Base-by-base conservation (phyloP, 805 yeast species). In the Wilhelminamyces savonicus region DNA sequence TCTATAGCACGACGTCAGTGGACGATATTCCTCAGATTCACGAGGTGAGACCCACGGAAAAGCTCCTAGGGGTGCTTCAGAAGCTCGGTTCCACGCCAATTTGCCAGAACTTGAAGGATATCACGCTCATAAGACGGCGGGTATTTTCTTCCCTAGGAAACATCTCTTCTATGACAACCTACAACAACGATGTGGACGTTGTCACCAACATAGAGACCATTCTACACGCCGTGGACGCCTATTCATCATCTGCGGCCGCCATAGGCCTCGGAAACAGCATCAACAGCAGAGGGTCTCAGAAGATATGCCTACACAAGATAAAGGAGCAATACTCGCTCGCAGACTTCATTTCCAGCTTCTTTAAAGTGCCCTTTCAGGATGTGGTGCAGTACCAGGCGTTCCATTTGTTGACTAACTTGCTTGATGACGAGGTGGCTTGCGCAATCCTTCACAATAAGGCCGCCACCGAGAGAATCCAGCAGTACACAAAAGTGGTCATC, bases 181-280 rank as follows among this genome's bases (percentile, higher is more conserved):
- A 46, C 35, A 46, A 46, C 27, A 49, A 44, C 32, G 23, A 25
- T 23, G 44, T 38, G 3, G 51, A 48, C 23, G 37, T 56, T 11
- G 26, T 31, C 7, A 20, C 22, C 26, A 49, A 53, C 13, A 29
- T 57, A 4, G 27, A 28, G 17, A 11, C 24, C 27, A n/a, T 34
- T 13, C 20, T 38, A 1, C 20, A 26, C 7, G 13, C 35, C 2
- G n/a, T n/a, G n/a, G 46, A 43, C 21, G 37, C 52, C 2, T 62
- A 62, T 37, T 42, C 45, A 5, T 35, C 43, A 14, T 48, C 65
- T 1, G 59, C 61, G 0, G 38, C 47, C 9, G 55, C 57, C 13
- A 44, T 63, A 5, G 45, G 48, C 8, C 40, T 64, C 3, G 69
- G 70, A 1, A 64, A 64, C 36, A 57, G 46, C 30, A 50, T 64